Conservation (phyloP, 116 monocot species). For the Dioscorea cayenensis region DNA sequence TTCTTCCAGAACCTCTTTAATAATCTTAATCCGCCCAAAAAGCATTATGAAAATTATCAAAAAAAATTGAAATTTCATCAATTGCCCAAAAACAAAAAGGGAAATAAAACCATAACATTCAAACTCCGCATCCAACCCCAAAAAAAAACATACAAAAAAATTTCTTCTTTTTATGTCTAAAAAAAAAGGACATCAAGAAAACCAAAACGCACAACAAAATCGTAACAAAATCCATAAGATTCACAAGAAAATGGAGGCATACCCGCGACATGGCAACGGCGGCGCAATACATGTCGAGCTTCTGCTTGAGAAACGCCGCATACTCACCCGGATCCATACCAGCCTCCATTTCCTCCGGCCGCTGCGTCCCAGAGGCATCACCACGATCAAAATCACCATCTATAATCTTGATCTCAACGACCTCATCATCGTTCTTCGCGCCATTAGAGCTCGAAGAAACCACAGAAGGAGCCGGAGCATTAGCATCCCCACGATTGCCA, state of each 20-base stretch:
- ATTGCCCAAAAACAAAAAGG: too few relatives aligned
- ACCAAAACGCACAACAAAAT: background rate
- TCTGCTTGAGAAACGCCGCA: conserved; percentile 58
- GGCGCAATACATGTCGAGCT: conserved; percentile 75
- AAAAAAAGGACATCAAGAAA: background rate
- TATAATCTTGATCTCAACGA: conserved; percentile 32
- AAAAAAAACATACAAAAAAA: too few relatives aligned
- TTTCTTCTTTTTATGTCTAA: too few relatives aligned
- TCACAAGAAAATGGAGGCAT: background rate
- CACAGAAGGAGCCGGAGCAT: background rate
- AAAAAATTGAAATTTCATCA: too few relatives aligned
- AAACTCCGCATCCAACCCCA: too few relatives aligned
- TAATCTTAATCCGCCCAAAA: too few relatives aligned
- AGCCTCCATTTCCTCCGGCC: conserved; percentile 4
- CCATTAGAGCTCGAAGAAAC: conserved; percentile 9
- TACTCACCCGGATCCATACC: conserved; percentile 32
- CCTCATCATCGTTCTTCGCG: conserved; percentile 22
- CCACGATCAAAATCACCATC: background rate
- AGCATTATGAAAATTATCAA: too few relatives aligned
- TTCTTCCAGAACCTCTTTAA: too few relatives aligned
- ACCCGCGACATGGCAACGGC: conserved; percentile 69
- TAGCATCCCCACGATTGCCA: too few relatives aligned
- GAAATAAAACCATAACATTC: too few relatives aligned
- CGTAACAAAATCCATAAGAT: background rate
- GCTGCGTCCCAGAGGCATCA: conserved; percentile 1